These are phyloP conservation scores for Colletotrichum destructivum DNA, from an alignment of 2,329 filamentous ascomycete genomes.

Conservation along the genomic window DNA sequence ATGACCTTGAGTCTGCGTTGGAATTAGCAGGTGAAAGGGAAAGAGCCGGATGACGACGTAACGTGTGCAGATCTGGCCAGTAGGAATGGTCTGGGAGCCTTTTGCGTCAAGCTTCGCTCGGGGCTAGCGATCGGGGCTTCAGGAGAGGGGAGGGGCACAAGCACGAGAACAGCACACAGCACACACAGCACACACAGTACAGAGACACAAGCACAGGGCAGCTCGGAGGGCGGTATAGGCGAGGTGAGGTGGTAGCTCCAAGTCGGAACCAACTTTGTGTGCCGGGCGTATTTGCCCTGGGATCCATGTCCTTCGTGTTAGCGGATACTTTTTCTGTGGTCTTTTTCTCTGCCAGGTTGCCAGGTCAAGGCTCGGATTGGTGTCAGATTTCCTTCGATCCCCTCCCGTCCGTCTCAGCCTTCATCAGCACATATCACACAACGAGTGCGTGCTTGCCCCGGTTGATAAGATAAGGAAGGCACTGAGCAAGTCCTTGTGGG, in stretches of 20 bases:
- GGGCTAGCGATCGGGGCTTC: slow-evolving; percentile 39
- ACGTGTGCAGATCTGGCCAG: slow-evolving; percentile 43
- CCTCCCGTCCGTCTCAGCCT: slow-evolving; percentile 6
- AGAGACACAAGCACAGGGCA: neutral
- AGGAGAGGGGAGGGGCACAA: slow-evolving; percentile 45
- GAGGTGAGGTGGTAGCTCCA: slow-evolving; percentile 14
- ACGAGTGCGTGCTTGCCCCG: slow-evolving; percentile 5
- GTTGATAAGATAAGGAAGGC: slow-evolving; percentile 15
- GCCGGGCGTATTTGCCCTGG: slow-evolving; percentile 38
- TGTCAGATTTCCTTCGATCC: slow-evolving; percentile 28
- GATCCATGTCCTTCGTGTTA: slow-evolving; percentile 41
- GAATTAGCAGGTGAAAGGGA: slow-evolving; percentile 43
- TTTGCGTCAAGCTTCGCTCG: slow-evolving; percentile 43
- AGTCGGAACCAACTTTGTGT: slow-evolving; percentile 31
- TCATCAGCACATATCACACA: neutral
- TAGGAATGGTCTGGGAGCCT: slow-evolving; percentile 40
- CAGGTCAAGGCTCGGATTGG: slow-evolving; percentile 28
- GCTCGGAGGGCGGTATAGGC: neutral
- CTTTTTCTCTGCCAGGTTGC: neutral
- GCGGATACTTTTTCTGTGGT: slow-evolving; percentile 24
- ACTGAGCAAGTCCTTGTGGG: neutral
- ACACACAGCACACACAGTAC: neutral
- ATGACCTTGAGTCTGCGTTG: slow-evolving; percentile 38
- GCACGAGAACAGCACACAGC: slow-evolving; percentile 21
- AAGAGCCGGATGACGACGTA: slow-evolving; percentile 43